phyloP scores from a whole-genome alignment of 148 eudicot species.

The Dianthus caryophyllus region DNA sequence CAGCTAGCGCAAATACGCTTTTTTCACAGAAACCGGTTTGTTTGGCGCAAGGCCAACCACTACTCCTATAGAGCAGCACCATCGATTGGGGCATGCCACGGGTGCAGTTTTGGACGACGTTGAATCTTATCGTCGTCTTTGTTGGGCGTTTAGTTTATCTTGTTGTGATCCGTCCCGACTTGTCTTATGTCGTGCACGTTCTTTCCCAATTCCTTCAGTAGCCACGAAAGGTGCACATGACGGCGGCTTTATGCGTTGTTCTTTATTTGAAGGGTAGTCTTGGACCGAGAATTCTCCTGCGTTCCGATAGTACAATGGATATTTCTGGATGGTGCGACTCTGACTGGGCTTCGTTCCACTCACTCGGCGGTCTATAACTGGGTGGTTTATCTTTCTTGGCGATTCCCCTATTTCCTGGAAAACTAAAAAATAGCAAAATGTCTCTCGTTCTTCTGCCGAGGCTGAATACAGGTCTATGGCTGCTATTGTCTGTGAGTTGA shows the following conservation, averaged over 20 bases:
- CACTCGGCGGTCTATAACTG: not conserved
- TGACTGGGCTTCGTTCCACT: not conserved
- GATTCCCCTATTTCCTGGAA: slow-evolving; percentile 3
- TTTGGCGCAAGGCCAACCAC: not conserved
- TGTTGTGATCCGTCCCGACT: not conserved
- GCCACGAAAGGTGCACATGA: not conserved
- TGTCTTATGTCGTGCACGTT: not conserved
- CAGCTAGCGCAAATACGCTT: not conserved
- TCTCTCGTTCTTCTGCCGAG: too few species aligned
- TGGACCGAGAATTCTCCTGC: not conserved
- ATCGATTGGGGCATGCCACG: not conserved
- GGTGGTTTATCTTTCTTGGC: slow-evolving; percentile 2
- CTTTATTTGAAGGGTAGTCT: not conserved
- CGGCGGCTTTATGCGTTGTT: not conserved
- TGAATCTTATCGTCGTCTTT: not conserved
- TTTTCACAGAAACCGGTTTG: not conserved
- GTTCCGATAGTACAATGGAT: not conserved
- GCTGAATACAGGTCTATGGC: not conserved
- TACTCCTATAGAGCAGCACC: not conserved
- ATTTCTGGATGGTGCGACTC: not conserved
- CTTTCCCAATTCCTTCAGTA: not conserved
- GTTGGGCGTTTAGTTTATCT: slow-evolving; percentile 10
- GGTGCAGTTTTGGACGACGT: not conserved
- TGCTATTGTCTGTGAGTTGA: not conserved
- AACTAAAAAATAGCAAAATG: not conserved